These are phyloP conservation scores for Aspergillus quadrilineatus DNA, from an alignment of 2,329 filamentous ascomycete species.

Conservation along the genomic window DNA sequence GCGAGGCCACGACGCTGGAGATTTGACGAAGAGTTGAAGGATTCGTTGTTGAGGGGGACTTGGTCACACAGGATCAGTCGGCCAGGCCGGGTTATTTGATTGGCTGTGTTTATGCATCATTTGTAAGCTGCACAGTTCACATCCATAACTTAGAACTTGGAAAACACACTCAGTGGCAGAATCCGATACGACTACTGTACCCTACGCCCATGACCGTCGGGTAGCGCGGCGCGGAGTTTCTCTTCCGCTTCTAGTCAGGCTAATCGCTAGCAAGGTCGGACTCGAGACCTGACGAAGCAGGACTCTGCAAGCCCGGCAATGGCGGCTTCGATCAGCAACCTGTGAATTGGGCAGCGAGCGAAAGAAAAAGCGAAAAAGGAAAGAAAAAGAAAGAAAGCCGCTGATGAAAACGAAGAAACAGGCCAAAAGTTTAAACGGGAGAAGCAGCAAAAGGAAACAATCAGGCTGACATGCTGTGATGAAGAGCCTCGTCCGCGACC, in stretches of 20 bases:
- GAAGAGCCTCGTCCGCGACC: slow-evolving; percentile 1
- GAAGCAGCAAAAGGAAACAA: background rate
- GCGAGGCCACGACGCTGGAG: slow-evolving; percentile 11
- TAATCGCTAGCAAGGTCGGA: slow-evolving; percentile 13
- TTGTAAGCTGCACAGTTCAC: slow-evolving; percentile 7
- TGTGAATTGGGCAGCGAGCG: background rate
- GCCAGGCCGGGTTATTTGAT: slow-evolving; percentile 8
- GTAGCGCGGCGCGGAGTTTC: slow-evolving; percentile 20
- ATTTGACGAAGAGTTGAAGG: slow-evolving; percentile 10
- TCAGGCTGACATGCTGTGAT: background rate
- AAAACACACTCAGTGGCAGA: background rate
- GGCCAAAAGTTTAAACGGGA: background rate
- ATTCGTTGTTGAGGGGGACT: slow-evolving; percentile 6
- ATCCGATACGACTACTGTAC: background rate
- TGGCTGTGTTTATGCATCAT: slow-evolving; percentile 13
- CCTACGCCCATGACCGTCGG: slow-evolving; percentile 14
- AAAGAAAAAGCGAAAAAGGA: background rate
- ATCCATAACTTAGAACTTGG: background rate
- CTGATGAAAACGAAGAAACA: background rate
- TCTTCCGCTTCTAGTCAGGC: slow-evolving; percentile 4
- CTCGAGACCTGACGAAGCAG: slow-evolving; percentile 1
- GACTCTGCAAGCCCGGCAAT: slow-evolving; percentile 12
- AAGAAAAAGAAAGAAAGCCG: too few species aligned
- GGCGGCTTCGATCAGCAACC: background rate
- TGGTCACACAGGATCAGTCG: background rate